Percentiles rank a stretch among this genome's conserved stretches.
These are phyloP conservation scores for Clitoria ternatea DNA, from an alignment of 306 rosid species.

Conservation along the genomic window DNA sequence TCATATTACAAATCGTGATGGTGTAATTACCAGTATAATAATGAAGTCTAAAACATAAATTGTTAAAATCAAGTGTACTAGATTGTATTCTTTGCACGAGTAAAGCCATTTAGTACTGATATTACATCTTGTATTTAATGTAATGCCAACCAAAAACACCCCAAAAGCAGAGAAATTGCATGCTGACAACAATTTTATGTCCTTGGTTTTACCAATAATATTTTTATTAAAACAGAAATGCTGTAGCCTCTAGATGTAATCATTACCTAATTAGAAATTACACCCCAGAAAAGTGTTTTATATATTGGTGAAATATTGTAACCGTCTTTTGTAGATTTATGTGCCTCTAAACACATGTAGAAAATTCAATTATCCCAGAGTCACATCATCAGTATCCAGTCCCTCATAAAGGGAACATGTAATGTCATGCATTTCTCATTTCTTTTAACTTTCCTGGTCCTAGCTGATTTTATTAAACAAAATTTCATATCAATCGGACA, in stretches of 20 bases:
- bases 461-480: background rate
- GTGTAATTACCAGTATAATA: background rate
- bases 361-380: background rate
- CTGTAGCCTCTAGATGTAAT: background rate
- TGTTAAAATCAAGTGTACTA: background rate
- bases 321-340: background rate
- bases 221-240: background rate
- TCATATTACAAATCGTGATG: background rate
- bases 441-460: background rate
- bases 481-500: background rate
- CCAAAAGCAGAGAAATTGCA: background rate
- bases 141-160: background rate
- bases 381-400: conserved; percentile 9
- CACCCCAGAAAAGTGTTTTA: background rate
- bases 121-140: too few species aligned
- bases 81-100: conserved; percentile 4
- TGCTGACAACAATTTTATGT: background rate
- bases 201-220: background rate
- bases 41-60: background rate
- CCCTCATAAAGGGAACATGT: background rate
- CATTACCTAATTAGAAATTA: conserved; percentile 5
- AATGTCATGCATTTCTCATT: background rate
- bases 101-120: background rate
- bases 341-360: background rate
- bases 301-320: background rate